Evolutionary conservation across 495 filamentous ascomycete genomes (phyloP).

Genomic region (Amorphotheca resinae): DNA sequence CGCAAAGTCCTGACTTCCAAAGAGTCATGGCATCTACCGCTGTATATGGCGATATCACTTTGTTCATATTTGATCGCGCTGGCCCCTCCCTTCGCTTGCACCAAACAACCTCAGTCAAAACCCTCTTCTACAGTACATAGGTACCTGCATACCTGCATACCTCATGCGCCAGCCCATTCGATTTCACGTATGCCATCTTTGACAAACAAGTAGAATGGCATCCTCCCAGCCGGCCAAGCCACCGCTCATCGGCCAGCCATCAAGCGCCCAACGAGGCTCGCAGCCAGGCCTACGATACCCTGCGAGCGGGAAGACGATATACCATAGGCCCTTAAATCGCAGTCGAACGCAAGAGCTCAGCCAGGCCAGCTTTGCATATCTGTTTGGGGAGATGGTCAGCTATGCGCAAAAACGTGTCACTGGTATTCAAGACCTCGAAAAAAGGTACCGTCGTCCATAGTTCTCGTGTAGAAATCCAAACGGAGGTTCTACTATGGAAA

Average conservation of each 20-base stretch:
- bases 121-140: too few relatives aligned
- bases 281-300: slow-evolving; percentile 74
- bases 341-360: slow-evolving; percentile 76
- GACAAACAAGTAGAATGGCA: slow-evolving; percentile 20
- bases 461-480: background rate
- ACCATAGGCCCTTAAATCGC: slow-evolving; percentile 87
- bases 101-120: too few relatives aligned
- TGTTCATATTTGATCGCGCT: too few relatives aligned
- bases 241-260: slow-evolving; percentile 19
- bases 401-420: slow-evolving; percentile 87
- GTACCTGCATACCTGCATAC: background rate
- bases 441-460: too few relatives aligned
- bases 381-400: slow-evolving; percentile 93
- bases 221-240: slow-evolving; percentile 27
- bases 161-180: background rate
- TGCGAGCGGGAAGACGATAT: slow-evolving; percentile 94
- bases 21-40: too few relatives aligned
- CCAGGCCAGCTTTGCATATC: slow-evolving; percentile 84
- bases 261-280: slow-evolving; percentile 18
- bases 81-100: background rate
- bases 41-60: too few relatives aligned
- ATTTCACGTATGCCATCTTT: slow-evolving; percentile 5
- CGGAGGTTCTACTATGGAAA: background rate
- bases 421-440: slow-evolving; percentile 86
- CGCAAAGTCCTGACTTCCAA: too few relatives aligned